Evolutionary conservation across 352 stramenopile species (phyloP), one percentile per base, ranked within the genome.

Genomic region (Salisapilia sapeloensis): DNA sequence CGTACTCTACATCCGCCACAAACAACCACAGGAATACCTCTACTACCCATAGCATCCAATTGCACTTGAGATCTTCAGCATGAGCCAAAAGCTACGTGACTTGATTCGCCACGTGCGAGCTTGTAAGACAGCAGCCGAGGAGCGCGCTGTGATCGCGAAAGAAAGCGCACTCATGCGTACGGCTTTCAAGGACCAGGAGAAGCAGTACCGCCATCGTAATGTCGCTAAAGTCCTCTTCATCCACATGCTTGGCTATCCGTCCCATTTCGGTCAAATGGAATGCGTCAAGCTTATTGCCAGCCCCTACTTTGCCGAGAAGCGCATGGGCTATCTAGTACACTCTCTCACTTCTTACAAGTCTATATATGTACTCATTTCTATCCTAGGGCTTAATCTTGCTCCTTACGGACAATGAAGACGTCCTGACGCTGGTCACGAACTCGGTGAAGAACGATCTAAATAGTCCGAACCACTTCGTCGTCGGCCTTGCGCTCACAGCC

Each of bases 201-300:
- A 81, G 52, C 82, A 96, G 51, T 97, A 96, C 66, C 85, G 91
- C 32, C 92, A 99, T 58, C 86, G 94, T 27, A 99, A 99, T 57
- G 94, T 99, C 28, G 93, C 94, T 28, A 99, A 99, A 54, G 63
- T 99, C 38, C 66, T 99, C 3, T 99, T 98, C 57, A 99, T 99
- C 62, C 95, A 99, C 72, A 99, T 99, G 94, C 67, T 99, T 15
- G 95, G 95, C n/a, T 99, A 99, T 56, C 93, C 95, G 32, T 98
- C 90, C 35, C 94, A 99, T 60, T 99, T 99, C 62, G 96, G 95
- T 21, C 95, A 99, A 58, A 96, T 99, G 70, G 95, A 99, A 65
- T 99, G 94, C 56, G 82, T 99, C 41, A 99, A 99, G 66, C 72
- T 99, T 22, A 98, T 98, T 45, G 95, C 96, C 9, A 97, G 86